Conservation (phyloP, 2,329 filamentous ascomycete genomes). For the Trichoderma breve region DNA sequence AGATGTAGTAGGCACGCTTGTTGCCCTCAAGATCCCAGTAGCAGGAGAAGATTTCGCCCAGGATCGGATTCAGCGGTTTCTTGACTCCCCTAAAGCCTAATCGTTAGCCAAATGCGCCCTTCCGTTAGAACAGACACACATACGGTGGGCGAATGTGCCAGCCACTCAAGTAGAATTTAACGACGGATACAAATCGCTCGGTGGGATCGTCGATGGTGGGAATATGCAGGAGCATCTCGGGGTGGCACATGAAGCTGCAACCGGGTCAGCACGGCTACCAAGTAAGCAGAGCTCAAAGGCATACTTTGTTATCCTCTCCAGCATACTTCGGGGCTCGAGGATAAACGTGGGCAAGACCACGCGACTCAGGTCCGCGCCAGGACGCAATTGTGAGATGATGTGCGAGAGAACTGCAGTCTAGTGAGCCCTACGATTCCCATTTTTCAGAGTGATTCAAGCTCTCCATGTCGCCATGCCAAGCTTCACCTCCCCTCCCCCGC, state of each 20-base stretch:
- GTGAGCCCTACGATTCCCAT: neutral
- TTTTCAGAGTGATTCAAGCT: neutral
- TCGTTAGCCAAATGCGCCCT: conserved; percentile 25
- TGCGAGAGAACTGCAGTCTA: conserved; percentile 74
- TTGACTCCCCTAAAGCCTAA: conserved; percentile 74
- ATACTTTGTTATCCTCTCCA: conserved; percentile 97
- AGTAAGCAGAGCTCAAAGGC: conserved; percentile 32
- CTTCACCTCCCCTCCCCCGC: conserved; percentile 1
- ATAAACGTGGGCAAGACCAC: conserved; percentile 97
- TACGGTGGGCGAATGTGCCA: conserved; percentile 99
- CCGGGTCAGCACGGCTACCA: conserved; percentile 19
- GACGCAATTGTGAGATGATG: conserved; percentile 95
- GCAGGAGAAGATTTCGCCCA: conserved; percentile 91
- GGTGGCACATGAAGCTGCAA: conserved; percentile 95
- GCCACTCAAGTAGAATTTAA: conserved; percentile 96
- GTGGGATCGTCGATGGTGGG: conserved; percentile 83
- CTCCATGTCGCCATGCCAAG: neutral
- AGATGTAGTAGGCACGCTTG: conserved; percentile 89
- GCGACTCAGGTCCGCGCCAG: conserved; percentile 89
- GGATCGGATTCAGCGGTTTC: conserved; percentile 94
- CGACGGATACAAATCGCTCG: conserved; percentile 86
- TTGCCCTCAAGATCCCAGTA: conserved; percentile 90
- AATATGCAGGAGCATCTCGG: conserved; percentile 89
- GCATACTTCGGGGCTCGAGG: conserved; percentile 93
- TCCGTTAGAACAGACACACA: conserved; percentile 35